Base-by-base conservation (phyloP, 495 filamentous ascomycete species). In the Penicillium herquei region DNA sequence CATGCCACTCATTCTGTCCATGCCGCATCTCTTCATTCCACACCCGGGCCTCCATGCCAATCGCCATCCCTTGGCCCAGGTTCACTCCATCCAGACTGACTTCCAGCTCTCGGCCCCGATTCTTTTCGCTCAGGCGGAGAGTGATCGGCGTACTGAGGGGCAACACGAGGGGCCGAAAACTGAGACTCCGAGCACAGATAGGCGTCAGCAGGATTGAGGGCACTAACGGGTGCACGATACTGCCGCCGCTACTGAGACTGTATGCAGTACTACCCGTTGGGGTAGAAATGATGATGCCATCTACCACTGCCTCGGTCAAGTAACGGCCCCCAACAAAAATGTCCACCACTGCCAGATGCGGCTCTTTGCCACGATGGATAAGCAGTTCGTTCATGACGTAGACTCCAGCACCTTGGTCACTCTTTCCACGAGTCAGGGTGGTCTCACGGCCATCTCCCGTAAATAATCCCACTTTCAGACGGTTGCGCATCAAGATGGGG, bases 311-410 rank as follows among this genome's bases (percentile, higher is more conserved):
- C 62, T 95, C 90, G 4, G 94, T 98, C 18, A 98, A 76, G 59
- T 91, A 91, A 47, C 90, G 85, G 9, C 85, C 84, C 54, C 89
- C 90, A 35, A 98, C 83, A 65, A 81, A 94, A 39, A 98, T 87
- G 56, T 93, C 89, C 57, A 98, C 83, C 54, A 96, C 87, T 8
- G 91, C 89, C 2, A 98, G 82, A 71, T 98, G 94, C 0, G 94
- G 90, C 55, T 90, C 86, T 37, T 85, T 81, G 48, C 94, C 94
- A 12, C 94, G 88, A 66, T 98, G 95, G 45, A 98, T 86, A 30
- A 94, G 87, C 7, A 98, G 81, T 67, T 98, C 94, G 66, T 98
- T 98, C 75, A 98, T 89, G 46, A 94, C 94, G 66, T 96, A 92
- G 4, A 91, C 80, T 35, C 86, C 70, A 51, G 52, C 69, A 50